These are phyloP conservation scores for Phytophthora fragariae DNA, from an alignment of 352 stramenopile species.

Conservation along the genomic window DNA sequence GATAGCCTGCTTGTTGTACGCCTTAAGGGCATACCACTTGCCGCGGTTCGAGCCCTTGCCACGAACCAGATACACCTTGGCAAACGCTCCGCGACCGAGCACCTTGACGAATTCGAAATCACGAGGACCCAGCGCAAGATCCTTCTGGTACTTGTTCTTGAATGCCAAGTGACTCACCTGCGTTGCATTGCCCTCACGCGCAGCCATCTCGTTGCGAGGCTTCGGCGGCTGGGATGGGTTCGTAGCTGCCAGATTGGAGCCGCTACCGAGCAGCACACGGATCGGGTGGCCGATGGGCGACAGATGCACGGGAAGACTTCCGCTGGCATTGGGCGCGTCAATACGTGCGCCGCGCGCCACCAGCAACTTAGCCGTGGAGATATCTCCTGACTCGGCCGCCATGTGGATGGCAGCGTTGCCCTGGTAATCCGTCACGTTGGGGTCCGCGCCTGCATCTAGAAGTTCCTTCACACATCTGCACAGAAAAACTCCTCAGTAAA, in stretches of 20 bases:
- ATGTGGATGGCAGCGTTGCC: constrained; percentile 88
- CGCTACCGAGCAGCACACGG: constrained; percentile 80
- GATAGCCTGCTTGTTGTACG: constrained; percentile 90
- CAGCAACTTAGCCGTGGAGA: constrained; percentile 78
- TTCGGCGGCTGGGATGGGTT: constrained; percentile 75
- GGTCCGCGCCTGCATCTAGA: constrained; percentile 70
- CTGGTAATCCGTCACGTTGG: constrained; percentile 84
- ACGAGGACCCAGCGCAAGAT: constrained; percentile 78
- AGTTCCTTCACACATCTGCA: constrained; percentile 78
- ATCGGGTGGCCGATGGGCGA: constrained; percentile 90
- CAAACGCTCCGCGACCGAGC: constrained; percentile 81
- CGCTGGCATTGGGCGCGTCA: constrained; percentile 80
- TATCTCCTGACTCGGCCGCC: constrained; percentile 80
- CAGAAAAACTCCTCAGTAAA: constrained; percentile 27
- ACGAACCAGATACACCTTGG: constrained; percentile 87
- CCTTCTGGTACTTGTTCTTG: constrained; percentile 92
- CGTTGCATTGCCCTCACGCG: constrained; percentile 64
- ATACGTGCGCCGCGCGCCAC: constrained; percentile 77
- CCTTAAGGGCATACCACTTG: constrained; percentile 88
- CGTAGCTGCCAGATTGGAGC: constrained; percentile 71
- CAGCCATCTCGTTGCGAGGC: constrained; percentile 53
- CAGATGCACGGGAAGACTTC: constrained; percentile 83
- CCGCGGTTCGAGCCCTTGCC: constrained; percentile 87
- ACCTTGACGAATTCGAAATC: constrained; percentile 92
- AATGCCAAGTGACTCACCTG: constrained; percentile 87